A percentile compares a stretch with the other conserved stretches of the same genome.
Evolutionary conservation across 768 basidiomycete genomes (phyloP).

Genomic region (Russula earlei): DNA sequence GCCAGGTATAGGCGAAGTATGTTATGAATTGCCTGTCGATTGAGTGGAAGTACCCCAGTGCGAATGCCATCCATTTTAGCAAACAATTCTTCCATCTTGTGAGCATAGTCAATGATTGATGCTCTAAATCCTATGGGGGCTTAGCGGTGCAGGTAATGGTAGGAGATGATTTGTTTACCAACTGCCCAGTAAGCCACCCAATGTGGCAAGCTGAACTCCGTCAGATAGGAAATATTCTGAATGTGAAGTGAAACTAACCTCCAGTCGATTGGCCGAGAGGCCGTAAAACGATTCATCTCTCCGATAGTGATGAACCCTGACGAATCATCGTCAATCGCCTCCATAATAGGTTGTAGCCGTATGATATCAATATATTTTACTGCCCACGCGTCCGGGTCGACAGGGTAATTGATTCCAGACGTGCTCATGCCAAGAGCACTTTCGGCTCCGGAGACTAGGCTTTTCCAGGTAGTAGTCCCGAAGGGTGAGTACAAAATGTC

Average conservation of each 20-base stretch:
- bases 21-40: neutral
- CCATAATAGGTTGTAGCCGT: constrained; percentile 23
- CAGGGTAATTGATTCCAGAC: neutral
- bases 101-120: constrained; percentile 13
- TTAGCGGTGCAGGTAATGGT: neutral
- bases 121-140: constrained; percentile 1
- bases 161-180: neutral
- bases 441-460: neutral
- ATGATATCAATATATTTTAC: constrained; percentile 20
- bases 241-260: constrained; percentile 14
- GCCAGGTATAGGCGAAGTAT: neutral
- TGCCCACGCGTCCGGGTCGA: constrained; percentile 24
- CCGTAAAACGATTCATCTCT: no score
- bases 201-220: constrained; percentile 21
- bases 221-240: neutral
- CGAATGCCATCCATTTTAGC: constrained; percentile 14
- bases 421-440: neutral
- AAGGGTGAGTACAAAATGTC: constrained; percentile 21
- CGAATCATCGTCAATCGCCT: constrained; percentile 29
- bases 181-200: constrained; percentile 29
- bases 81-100: constrained; percentile 9
- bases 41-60: constrained; percentile 3
- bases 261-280: constrained; percentile 23
- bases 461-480: constrained; percentile 27
- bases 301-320: constrained; percentile 28